These are phyloP conservation scores for Pseudocercospora fuligena DNA, from an alignment of 2,329 filamentous ascomycete species.

Conservation along the genomic window DNA sequence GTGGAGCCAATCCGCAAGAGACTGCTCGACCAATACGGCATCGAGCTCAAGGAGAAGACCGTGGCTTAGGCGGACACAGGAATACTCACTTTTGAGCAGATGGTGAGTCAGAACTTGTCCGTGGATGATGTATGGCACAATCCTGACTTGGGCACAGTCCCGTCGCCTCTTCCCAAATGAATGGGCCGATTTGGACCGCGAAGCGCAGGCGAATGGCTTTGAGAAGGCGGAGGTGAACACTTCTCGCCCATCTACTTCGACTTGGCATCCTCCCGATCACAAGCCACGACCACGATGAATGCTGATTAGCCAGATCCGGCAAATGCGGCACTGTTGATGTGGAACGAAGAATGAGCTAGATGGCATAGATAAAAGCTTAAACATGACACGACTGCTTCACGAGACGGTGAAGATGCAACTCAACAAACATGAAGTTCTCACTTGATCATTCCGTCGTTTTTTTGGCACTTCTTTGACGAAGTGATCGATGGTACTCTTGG, in stretches of 20 bases:
- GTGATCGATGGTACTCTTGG: neutral
- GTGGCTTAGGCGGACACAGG: slow-evolving; percentile 30
- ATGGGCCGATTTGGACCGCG: neutral
- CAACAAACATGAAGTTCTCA: too few species aligned
- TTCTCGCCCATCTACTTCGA: neutral
- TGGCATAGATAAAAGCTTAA: slow-evolving; percentile 3
- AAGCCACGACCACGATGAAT: neutral
- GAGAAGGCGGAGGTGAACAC: neutral
- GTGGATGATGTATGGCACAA: neutral
- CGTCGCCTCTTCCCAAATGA: neutral
- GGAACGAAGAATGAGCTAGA: slow-evolving; percentile 5
- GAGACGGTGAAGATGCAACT: neutral
- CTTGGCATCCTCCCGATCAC: neutral
- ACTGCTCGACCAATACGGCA: slow-evolving; percentile 73
- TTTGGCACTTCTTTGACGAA: neutral
- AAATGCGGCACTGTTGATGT: slow-evolving; percentile 1
- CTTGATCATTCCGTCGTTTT: too few species aligned
- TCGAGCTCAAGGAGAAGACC: slow-evolving; percentile 74
- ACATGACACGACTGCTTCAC: neutral
- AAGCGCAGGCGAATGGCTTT: neutral
- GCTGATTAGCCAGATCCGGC: neutral
- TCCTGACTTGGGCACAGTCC: neutral
- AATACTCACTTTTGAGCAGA: neutral
- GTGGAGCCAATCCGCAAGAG: slow-evolving; percentile 76
- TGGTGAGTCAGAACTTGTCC: neutral